phyloP scores from a whole-genome alignment of 1,284 basidiomycete genomes.

The Melampsora larici-populina region DNA sequence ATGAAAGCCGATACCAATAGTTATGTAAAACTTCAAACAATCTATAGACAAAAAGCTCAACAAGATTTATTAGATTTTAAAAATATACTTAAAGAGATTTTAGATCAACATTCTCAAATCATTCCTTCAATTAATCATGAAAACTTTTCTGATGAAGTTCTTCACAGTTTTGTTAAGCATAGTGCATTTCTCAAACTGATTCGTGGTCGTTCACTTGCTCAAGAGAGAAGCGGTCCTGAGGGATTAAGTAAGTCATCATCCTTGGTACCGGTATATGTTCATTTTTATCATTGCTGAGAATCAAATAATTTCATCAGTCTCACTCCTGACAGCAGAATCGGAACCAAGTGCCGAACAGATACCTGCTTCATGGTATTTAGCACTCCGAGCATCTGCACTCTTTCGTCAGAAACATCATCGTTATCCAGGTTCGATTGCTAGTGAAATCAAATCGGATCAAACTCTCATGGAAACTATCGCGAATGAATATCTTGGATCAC shows the following conservation, averaged over 20 bases:
- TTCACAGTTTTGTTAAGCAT: constrained; percentile 87
- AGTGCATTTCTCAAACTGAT: constrained; percentile 75
- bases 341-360: constrained; percentile 22
- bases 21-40: constrained; percentile 73
- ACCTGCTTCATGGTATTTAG: constrained; percentile 23
- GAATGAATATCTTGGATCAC: not conserved
- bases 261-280: not conserved
- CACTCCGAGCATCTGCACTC: not conserved
- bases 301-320: not conserved
- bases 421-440: constrained; percentile 12
- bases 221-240: not conserved
- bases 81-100: constrained; percentile 50
- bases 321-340: not conserved
- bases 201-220: constrained; percentile 49
- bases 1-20: constrained; percentile 86
- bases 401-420: constrained; percentile 35
- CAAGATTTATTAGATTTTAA: constrained; percentile 65
- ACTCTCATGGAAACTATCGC: not conserved
- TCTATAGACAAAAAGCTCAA: constrained; percentile 70
- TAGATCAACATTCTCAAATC: not conserved
- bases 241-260: not conserved
- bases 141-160: constrained; percentile 58
- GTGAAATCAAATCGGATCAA: not conserved
- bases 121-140: constrained; percentile 47
- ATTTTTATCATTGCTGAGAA: not conserved